Percentiles rank a stretch among this genome's conserved stretches.
phyloP scores from a whole-genome alignment of 2,329 filamentous ascomycete genomes.

The Monosporascus sp. region DNA sequence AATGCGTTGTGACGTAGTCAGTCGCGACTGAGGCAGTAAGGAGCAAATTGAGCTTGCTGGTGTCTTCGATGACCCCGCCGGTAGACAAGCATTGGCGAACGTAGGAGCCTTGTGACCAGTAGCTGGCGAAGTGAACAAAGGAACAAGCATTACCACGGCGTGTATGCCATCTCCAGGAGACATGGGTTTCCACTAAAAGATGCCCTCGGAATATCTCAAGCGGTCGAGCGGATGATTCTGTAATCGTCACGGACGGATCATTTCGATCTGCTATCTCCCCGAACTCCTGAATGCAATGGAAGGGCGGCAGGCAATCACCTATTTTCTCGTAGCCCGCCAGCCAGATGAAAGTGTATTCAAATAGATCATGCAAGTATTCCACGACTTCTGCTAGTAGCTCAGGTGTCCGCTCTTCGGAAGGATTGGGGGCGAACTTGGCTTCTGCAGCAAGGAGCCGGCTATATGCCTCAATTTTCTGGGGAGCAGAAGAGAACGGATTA shows the following conservation, averaged over 20 bases:
- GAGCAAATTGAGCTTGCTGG: not conserved
- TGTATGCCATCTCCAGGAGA: not conserved
- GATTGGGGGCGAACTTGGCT: not conserved
- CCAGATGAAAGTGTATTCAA: too few species aligned
- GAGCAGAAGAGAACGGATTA: not conserved
- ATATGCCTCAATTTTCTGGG: not conserved
- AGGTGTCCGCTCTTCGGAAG: not conserved
- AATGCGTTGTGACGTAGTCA: not conserved
- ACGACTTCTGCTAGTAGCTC: too few species aligned
- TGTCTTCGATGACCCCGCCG: not conserved
- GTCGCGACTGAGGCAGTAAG: not conserved
- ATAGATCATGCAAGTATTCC: too few species aligned
- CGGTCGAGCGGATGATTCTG: too few species aligned
- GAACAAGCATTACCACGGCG: not conserved
- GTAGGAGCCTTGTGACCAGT: not conserved
- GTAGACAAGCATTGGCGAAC: not conserved
- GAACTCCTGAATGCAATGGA: too few species aligned
- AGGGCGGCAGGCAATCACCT: too few species aligned
- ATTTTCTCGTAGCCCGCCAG: too few species aligned
- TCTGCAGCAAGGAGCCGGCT: not conserved
- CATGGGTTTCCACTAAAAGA: too few species aligned
- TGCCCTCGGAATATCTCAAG: too few species aligned
- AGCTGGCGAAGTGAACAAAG: not conserved
- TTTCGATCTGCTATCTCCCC: too few species aligned
- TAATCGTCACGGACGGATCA: too few species aligned